phyloP scores from a whole-genome alignment of 495 filamentous ascomycete species.

The Daldinia caldariorum region DNA sequence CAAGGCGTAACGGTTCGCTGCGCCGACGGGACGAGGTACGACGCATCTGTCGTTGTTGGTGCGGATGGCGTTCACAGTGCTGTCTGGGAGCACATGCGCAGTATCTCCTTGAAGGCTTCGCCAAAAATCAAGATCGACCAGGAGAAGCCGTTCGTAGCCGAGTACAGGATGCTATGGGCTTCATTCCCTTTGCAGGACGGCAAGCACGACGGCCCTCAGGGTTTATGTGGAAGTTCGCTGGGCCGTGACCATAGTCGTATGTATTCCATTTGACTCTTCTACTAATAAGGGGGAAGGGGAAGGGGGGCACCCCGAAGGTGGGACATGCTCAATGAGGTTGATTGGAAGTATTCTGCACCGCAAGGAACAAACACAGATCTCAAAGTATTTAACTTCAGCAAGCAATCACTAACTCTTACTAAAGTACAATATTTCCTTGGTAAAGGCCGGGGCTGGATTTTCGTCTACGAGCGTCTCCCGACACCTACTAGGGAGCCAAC shows the following conservation, averaged over 20 bases:
- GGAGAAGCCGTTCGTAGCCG: slow-evolving; percentile 31
- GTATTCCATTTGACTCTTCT: background rate
- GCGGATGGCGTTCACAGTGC: slow-evolving; percentile 61
- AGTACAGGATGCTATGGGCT: slow-evolving; percentile 31
- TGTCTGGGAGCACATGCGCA: slow-evolving; percentile 51
- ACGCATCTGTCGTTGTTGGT: slow-evolving; percentile 59
- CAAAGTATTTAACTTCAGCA: background rate
- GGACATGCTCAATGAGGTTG: too few relatives aligned
- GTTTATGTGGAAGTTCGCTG: background rate
- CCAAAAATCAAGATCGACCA: slow-evolving; percentile 23
- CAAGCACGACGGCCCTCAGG: slow-evolving; percentile 1
- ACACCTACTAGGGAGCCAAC: slow-evolving; percentile 42
- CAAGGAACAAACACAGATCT: too few relatives aligned
- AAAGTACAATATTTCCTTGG: slow-evolving; percentile 40
- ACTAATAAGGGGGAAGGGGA: too few relatives aligned
- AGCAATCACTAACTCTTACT: background rate
- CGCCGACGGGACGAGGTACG: slow-evolving; percentile 50
- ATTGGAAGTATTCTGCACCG: too few relatives aligned
- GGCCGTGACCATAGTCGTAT: background rate
- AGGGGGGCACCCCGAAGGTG: too few relatives aligned
- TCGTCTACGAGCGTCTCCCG: slow-evolving; percentile 49
- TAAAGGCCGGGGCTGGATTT: slow-evolving; percentile 47
- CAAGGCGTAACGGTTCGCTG: slow-evolving; percentile 41
- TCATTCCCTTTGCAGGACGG: slow-evolving; percentile 23
- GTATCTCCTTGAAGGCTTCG: slow-evolving; percentile 36